Percentiles rank a stretch among this genome's conserved stretches.
Evolutionary conservation across 2,329 filamentous ascomycete genomes (phyloP).

Genomic region (Epichloe sp.): DNA sequence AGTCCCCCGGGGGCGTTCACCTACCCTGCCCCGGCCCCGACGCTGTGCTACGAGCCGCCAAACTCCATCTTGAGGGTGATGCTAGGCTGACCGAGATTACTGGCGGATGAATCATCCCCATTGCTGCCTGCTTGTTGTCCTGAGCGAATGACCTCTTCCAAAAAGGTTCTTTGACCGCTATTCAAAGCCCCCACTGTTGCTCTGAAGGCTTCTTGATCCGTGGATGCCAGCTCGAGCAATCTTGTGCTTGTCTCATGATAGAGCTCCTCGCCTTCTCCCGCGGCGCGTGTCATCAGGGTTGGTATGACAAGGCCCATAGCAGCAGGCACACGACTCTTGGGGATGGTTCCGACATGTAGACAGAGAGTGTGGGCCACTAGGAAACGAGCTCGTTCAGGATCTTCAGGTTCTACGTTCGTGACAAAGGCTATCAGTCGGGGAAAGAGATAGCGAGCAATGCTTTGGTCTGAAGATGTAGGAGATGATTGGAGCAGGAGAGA

Average conservation of each 20-base stretch:
- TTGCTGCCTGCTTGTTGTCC: slow-evolving; percentile 36
- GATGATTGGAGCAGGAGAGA: slow-evolving; percentile 61
- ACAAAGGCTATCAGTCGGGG: slow-evolving; percentile 67
- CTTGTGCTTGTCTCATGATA: slow-evolving; percentile 64
- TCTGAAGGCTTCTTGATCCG: slow-evolving; percentile 61
- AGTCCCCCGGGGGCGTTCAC: neutral
- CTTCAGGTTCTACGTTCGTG: slow-evolving; percentile 55
- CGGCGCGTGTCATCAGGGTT: slow-evolving; percentile 59
- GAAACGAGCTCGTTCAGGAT: slow-evolving; percentile 62
- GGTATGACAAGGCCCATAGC: slow-evolving; percentile 69
- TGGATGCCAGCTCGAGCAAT: slow-evolving; percentile 68
- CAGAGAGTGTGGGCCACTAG: slow-evolving; percentile 64
- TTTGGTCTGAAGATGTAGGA: slow-evolving; percentile 53
- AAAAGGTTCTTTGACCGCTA: slow-evolving; percentile 59
- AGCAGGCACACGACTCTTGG: slow-evolving; percentile 33
- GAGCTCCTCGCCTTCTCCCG: slow-evolving; percentile 43
- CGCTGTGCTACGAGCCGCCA: slow-evolving; percentile 27
- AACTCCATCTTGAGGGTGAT: slow-evolving; percentile 97
- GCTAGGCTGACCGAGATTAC: slow-evolving; percentile 50
- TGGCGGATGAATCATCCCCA: slow-evolving; percentile 24
- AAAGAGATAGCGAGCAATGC: slow-evolving; percentile 60
- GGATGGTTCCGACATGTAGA: slow-evolving; percentile 46
- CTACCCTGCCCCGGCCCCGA: neutral
- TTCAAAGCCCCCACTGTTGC: slow-evolving; percentile 59
- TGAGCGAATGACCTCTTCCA: slow-evolving; percentile 69